phyloP scores from a whole-genome alignment of 768 basidiomycete genomes.

The Lactifluus piperatus region DNA sequence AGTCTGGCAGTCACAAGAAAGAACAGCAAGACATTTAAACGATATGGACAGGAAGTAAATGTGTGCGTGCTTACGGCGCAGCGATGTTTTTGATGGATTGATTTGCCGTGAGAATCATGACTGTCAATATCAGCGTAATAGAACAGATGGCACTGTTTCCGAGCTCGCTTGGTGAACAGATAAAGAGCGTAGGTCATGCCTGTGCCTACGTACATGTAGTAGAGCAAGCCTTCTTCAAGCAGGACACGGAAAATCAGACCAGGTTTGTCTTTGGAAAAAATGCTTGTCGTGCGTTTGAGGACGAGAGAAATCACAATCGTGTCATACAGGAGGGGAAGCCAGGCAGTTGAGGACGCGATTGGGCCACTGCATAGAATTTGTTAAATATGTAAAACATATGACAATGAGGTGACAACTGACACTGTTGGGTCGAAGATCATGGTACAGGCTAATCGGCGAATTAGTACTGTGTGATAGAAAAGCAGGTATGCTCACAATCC shows the following conservation, averaged over 20 bases:
- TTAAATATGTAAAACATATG: background rate
- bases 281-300: conserved; percentile 24
- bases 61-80: conserved; percentile 24
- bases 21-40: background rate
- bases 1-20: background rate
- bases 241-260: conserved; percentile 4
- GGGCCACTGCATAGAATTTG: conserved; percentile 13
- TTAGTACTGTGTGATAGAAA: background rate
- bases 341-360: conserved; percentile 31
- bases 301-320: conserved; percentile 30
- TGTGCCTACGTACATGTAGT: conserved; percentile 5
- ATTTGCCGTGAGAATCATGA: conserved; percentile 30
- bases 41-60: background rate
- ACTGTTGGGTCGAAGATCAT: conserved; percentile 30
- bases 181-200: background rate
- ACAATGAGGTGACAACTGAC: conserved; percentile 18
- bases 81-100: conserved; percentile 30
- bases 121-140: conserved; percentile 31
- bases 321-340: conserved; percentile 35
- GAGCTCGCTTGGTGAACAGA: background rate
- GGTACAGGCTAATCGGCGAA: conserved; percentile 30
- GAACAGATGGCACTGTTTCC: conserved; percentile 29
- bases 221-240: conserved; percentile 9
- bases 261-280: background rate
- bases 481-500: background rate